Percentiles rank a stretch among this genome's conserved stretches.
phyloP scores from a whole-genome alignment of 1,139 yeast species.

The Lodderomyces jiufengensis region DNA sequence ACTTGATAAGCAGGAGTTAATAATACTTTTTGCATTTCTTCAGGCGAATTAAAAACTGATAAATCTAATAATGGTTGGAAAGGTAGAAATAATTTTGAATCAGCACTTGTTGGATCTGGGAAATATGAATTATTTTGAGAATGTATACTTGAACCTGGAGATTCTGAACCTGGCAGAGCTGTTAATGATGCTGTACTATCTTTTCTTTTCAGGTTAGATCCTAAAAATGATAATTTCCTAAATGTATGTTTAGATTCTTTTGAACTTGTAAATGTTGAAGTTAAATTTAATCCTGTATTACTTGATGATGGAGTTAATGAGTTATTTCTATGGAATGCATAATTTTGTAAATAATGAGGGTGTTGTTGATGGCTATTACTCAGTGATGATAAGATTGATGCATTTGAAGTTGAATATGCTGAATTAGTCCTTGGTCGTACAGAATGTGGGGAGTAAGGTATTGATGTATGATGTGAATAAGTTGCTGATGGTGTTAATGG shows the following conservation, averaged over 20 bases:
- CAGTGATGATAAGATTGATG: conserved; percentile 1
- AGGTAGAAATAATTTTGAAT: conserved; percentile 5
- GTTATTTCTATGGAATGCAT: conserved; percentile 10
- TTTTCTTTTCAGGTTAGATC: conserved; percentile 6
- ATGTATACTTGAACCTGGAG: conserved; percentile 3
- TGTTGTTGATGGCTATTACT: not conserved
- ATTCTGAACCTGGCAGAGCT: conserved; percentile 6
- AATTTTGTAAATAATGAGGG: conserved; percentile 7
- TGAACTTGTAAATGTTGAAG: not conserved
- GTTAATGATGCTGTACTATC: conserved; percentile 7
- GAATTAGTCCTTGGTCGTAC: conserved; percentile 11
- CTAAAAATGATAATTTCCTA: conserved; percentile 13
- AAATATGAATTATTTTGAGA: conserved; percentile 8
- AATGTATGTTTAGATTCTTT: conserved; percentile 8
- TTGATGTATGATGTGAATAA: conserved; percentile 1
- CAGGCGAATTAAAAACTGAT: conserved; percentile 23
- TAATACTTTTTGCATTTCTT: conserved; percentile 21
- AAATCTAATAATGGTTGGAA: conserved; percentile 25
- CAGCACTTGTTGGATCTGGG: conserved; percentile 5
- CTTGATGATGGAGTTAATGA: not conserved
- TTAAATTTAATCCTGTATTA: not conserved
- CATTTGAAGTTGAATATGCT: conserved; percentile 6
- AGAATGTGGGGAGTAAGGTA: conserved; percentile 1
- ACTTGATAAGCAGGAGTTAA: conserved; percentile 31
- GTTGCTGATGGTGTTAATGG: conserved; percentile 3